Conservation (phyloP, 2,329 filamentous ascomycete species). For the Rutstroemia sp. region DNA sequence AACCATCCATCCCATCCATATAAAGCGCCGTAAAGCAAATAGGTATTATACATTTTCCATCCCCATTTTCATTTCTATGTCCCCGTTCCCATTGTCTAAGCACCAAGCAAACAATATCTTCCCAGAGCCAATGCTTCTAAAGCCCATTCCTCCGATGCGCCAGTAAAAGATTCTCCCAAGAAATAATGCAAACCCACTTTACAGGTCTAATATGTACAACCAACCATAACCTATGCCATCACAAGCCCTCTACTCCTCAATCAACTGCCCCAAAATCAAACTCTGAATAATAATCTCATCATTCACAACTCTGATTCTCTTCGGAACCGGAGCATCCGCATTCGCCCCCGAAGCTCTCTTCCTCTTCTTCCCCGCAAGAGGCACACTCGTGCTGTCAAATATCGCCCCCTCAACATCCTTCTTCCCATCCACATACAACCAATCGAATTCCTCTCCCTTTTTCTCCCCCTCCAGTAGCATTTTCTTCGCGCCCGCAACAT, state of each 20-base stretch:
- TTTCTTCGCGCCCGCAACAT: constrained; percentile 56
- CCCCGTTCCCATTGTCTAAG: too few species aligned
- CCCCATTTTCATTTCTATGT: too few species aligned
- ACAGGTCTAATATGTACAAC: too few species aligned
- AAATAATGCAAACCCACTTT: too few species aligned
- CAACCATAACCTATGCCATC: neutral
- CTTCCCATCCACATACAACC: constrained; percentile 68
- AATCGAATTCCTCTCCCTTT: constrained; percentile 52
- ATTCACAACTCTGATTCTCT: constrained; percentile 60
- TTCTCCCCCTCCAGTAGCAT: constrained; percentile 45
- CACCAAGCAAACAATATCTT: too few species aligned
- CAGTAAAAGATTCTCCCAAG: too few species aligned
- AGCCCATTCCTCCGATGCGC: too few species aligned
- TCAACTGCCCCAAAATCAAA: constrained; percentile 74
- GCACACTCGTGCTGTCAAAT: constrained; percentile 21
- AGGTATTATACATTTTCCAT: too few species aligned
- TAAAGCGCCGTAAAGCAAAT: too few species aligned
- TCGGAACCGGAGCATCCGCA: constrained; percentile 33
- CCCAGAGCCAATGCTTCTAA: too few species aligned
- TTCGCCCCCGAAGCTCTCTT: constrained; percentile 32
- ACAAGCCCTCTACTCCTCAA: constrained; percentile 30
- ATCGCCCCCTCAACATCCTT: constrained; percentile 38
- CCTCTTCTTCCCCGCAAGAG: constrained; percentile 32
- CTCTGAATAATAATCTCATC: constrained; percentile 91
- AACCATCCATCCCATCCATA: too few species aligned